Evolutionary conservation across 257 asterid species (phyloP).

Genomic region (Solanum gandarillasii): DNA sequence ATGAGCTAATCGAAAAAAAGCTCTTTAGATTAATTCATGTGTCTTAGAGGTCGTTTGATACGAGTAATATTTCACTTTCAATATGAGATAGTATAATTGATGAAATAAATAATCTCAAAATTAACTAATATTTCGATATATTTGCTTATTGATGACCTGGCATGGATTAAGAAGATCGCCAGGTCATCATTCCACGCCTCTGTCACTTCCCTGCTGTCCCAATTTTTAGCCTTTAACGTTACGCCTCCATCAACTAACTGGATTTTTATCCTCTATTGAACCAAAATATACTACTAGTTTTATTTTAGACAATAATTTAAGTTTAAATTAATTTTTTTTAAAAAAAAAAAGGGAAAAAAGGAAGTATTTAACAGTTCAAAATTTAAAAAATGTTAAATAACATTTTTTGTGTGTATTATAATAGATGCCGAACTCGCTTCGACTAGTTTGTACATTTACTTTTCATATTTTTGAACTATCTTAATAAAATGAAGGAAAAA

Average conservation of each 20-base stretch:
- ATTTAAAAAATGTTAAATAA: too few relatives aligned
- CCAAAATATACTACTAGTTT: neutral
- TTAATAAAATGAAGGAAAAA: too few relatives aligned
- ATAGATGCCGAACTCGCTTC: too few relatives aligned
- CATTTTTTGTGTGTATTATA: too few relatives aligned
- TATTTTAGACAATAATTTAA: neutral
- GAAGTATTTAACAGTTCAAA: neutral
- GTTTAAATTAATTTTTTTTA: neutral
- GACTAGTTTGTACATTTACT: too few relatives aligned
- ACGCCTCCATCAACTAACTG: neutral
- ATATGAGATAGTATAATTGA: neutral
- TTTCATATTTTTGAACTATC: too few relatives aligned
- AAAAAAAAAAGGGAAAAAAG: neutral
- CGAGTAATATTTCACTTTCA: too few relatives aligned
- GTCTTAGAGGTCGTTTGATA: too few relatives aligned
- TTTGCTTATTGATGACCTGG: conserved; percentile 8
- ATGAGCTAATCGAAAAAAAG: too few relatives aligned
- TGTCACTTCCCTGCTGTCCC: conserved; percentile 13
- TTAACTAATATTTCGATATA: too few relatives aligned
- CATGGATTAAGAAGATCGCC: conserved; percentile 7
- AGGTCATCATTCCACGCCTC: conserved; percentile 15
- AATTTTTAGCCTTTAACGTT: neutral
- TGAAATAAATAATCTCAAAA: neutral
- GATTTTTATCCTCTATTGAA: neutral
- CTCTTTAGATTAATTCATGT: neutral